Evolutionary conservation across 2,329 filamentous ascomycete genomes (phyloP).

Genomic region (Teratosphaeria viscida): DNA sequence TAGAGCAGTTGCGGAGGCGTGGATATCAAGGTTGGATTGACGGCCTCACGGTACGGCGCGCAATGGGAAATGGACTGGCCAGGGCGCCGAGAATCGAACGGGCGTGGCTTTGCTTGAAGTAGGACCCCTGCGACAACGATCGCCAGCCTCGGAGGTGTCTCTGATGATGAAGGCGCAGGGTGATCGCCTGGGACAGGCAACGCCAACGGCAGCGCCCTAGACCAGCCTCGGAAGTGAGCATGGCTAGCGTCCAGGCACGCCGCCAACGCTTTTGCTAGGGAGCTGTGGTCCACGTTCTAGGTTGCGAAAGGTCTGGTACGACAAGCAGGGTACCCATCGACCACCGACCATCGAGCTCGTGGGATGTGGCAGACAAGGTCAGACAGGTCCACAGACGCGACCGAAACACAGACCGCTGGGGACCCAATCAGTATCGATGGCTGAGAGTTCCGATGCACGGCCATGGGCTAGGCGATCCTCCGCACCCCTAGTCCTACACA

Average conservation of each 20-base stretch:
- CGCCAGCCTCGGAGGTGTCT: constrained; percentile 1
- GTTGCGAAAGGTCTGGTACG: constrained; percentile 1
- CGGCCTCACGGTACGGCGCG: constrained; percentile 6
- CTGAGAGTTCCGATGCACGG: background rate
- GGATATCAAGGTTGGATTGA: constrained; percentile 6
- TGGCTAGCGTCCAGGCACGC: background rate
- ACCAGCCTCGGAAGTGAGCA: background rate
- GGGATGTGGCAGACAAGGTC: background rate
- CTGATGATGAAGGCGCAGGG: background rate
- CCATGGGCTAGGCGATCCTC: constrained; percentile 1
- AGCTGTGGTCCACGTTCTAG: background rate
- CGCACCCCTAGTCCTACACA: background rate
- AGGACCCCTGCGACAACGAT: constrained; percentile 4
- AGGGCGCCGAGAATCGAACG: constrained; percentile 2
- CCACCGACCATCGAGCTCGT: background rate
- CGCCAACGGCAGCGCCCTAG: background rate
- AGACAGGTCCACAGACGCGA: background rate
- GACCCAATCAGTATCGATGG: background rate
- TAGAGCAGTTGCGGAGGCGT: constrained; percentile 7
- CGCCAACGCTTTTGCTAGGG: background rate
- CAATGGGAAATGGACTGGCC: background rate
- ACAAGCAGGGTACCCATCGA: background rate
- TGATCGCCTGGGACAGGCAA: background rate
- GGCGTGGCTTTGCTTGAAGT: constrained; percentile 1
- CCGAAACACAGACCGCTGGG: constrained; percentile 2